These are phyloP conservation scores for Eruca vesicaria DNA, from an alignment of 441 rosid species.

Conservation along the genomic window DNA sequence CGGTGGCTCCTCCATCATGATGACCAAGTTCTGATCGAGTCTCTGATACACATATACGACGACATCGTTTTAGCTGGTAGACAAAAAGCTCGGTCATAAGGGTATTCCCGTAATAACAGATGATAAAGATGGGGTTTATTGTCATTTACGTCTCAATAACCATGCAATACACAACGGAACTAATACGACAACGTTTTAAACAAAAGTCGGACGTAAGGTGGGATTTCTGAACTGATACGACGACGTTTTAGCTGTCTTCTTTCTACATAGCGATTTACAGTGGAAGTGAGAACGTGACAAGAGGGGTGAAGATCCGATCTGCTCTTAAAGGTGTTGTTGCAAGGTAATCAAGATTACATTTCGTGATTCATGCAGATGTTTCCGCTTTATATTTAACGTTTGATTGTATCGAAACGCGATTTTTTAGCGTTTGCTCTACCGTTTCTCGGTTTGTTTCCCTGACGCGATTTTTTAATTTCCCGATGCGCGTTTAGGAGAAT, in stretches of 20 bases:
- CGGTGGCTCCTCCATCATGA: conserved; percentile 58
- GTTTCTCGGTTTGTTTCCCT: neutral
- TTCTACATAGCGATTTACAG: neutral
- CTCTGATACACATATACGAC: neutral
- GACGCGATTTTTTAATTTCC: neutral
- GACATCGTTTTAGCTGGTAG: neutral
- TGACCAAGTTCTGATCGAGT: neutral
- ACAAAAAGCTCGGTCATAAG: too few species aligned
- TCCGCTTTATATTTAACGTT: neutral
- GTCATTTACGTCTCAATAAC: too few species aligned
- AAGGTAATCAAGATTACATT: conserved; percentile 20
- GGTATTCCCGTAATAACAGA: too few species aligned
- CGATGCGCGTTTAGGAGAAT: conserved; percentile 2
- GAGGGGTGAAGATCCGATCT: conserved; percentile 4
- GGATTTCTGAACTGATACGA: too few species aligned
- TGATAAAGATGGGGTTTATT: too few species aligned
- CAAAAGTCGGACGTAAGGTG: too few species aligned
- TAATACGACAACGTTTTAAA: too few species aligned
- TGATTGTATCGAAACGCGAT: neutral
- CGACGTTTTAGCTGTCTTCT: neutral
- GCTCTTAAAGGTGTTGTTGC: too few species aligned
- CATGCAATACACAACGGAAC: too few species aligned
- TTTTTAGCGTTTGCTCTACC: too few species aligned
- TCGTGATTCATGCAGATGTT: neutral
- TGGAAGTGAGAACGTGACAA: neutral